Conservation (phyloP, 441 rosid species). For the Mallotus repandus region DNA sequence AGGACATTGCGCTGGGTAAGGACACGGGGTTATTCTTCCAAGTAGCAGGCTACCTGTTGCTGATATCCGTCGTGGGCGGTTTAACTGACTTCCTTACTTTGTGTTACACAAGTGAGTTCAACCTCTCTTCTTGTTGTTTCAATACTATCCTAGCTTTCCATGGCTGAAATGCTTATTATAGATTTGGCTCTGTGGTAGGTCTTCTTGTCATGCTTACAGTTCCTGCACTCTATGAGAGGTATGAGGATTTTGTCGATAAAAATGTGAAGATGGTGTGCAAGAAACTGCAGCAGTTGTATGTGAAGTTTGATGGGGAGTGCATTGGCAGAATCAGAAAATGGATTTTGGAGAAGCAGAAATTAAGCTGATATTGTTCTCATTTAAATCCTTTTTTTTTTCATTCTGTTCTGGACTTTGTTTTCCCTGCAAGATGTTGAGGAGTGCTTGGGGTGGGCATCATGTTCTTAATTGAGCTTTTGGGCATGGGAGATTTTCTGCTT, state of each 20-base stretch:
- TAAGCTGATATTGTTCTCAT: slow-evolving; percentile 36
- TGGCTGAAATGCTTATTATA: background rate
- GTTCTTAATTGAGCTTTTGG: background rate
- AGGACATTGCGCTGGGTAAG: slow-evolving; percentile 75
- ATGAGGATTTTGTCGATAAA: slow-evolving; percentile 53
- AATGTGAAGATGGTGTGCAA: slow-evolving; percentile 28
- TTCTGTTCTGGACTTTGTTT: slow-evolving; percentile 14
- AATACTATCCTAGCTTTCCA: background rate
- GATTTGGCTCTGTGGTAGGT: slow-evolving; percentile 40
- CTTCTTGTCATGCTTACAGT: slow-evolving; percentile 60
- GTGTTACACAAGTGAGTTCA: slow-evolving; percentile 64
- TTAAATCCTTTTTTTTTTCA: background rate
- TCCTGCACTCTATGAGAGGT: slow-evolving; percentile 78
- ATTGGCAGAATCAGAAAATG: slow-evolving; percentile 41
- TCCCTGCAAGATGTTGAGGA: background rate
- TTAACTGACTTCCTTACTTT: slow-evolving; percentile 71
- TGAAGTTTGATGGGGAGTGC: slow-evolving; percentile 39
- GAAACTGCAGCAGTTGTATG: slow-evolving; percentile 43
- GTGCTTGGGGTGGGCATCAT: background rate
- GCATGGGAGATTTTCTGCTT: slow-evolving; percentile 1
- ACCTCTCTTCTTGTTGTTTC: background rate
- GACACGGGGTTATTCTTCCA: slow-evolving; percentile 59
- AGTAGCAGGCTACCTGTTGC: slow-evolving; percentile 56
- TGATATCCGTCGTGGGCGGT: slow-evolving; percentile 62
- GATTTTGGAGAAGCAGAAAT: slow-evolving; percentile 59